Base-by-base conservation (phyloP, 1,284 basidiomycete genomes). In the Sanguinoderma infundibulare region DNA sequence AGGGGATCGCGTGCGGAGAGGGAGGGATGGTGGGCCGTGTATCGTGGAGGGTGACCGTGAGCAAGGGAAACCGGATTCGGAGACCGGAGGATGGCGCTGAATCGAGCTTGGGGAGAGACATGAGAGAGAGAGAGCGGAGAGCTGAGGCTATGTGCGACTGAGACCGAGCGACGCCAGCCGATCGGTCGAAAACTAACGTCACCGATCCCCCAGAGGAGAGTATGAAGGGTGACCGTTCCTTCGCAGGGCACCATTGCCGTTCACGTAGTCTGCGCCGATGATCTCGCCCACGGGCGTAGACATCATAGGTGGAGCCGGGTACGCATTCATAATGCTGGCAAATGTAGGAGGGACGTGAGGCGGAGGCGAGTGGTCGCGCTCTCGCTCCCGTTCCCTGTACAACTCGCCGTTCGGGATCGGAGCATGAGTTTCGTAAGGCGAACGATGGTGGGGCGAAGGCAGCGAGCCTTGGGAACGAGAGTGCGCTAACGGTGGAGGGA, bases 291-390 rank as follows among this genome's bases (percentile, higher is more conserved):
- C 53, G 24, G 69, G 61, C 12, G 58, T 52, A 20, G 65, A 55
- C 14, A 57, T 59, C 60, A 38, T 59, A 40, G 74, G 67, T 53
- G 77, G 64, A 8, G 74, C 68, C 14, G 76, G 74, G 63, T 82
- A 89, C 15, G 86, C 86, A 65, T 86, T 84, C 86, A 90, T 85
- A 64, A 90, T 87, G 60, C 82, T 85, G 35, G 86, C 88, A 70
- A 90, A 83, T 50, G 85, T 76, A 22, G 78, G 69, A 1, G 77
- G 79, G 17, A 80, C 74, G 40, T 12, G 40, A 17, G 71, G 69
- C 38, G 73, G 65, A 32, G 69, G 55, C 30, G 40, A 46, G 20
- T 54, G 24, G 28, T 4, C 26, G n/a, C 28, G 39, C 12, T 32
- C 44, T 7, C 44, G 49, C 24, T 35, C 49, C 2, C 49, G 30